Conservation (phyloP, 306 rosid genomes). For the Cucurbita maxima region DNA sequence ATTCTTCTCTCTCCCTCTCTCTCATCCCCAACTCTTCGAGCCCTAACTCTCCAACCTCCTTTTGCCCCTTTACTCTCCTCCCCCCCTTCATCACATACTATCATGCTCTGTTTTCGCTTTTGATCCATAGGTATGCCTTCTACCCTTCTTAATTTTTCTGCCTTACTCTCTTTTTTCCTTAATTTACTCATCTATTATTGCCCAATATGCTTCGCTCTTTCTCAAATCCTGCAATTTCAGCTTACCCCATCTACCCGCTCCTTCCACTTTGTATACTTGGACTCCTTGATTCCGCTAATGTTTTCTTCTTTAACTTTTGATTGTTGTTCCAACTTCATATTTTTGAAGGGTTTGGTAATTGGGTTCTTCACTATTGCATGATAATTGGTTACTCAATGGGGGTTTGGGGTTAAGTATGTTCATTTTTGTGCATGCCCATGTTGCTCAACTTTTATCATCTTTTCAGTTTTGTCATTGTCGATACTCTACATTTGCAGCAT, state of each 20-base stretch:
- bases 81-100: slow-evolving; percentile 21
- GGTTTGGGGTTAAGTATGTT: slow-evolving; percentile 23
- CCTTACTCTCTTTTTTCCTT: slow-evolving; percentile 7
- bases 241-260: slow-evolving; percentile 9
- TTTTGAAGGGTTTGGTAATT: slow-evolving; percentile 17
- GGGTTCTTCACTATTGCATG: slow-evolving; percentile 9
- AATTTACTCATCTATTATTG: slow-evolving; percentile 11
- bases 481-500: slow-evolving; percentile 1
- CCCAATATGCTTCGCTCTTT: slow-evolving; percentile 14
- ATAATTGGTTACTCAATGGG: slow-evolving; percentile 15
- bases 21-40: slow-evolving; percentile 30
- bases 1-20: slow-evolving; percentile 24
- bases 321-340: slow-evolving; percentile 15
- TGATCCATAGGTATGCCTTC: slow-evolving; percentile 44
- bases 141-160: slow-evolving; percentile 30
- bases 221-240: slow-evolving; percentile 21
- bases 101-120: slow-evolving; percentile 15
- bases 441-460: slow-evolving; percentile 8
- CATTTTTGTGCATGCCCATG: slow-evolving; percentile 32
- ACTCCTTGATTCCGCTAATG: slow-evolving; percentile 10
- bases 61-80: slow-evolving; percentile 12
- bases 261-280: slow-evolving; percentile 15
- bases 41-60: slow-evolving; percentile 42
- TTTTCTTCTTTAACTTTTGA: slow-evolving; percentile 12
- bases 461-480: slow-evolving; percentile 11